These are phyloP conservation scores for Solanum verrucosum DNA, from an alignment of 257 asterid species.

Conservation along the genomic window DNA sequence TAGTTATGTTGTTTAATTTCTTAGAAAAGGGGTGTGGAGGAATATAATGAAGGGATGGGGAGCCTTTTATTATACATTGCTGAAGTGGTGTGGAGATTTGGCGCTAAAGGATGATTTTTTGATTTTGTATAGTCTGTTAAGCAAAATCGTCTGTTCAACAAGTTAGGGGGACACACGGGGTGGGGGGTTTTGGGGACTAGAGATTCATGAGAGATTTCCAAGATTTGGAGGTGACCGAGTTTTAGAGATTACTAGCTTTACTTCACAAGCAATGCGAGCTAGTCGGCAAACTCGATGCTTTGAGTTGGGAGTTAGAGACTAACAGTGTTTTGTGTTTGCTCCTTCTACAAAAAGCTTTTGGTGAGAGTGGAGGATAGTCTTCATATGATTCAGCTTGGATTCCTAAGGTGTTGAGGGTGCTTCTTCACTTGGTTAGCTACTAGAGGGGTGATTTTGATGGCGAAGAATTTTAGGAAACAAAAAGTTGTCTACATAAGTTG, in stretches of 20 bases:
- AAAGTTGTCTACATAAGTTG: not conserved
- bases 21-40: not conserved
- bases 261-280: not conserved
- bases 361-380: not conserved
- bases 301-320: not conserved
- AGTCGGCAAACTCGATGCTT: not conserved
- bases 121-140: not conserved
- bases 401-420: not conserved
- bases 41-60: not conserved
- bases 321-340: not conserved
- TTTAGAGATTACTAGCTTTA: not conserved
- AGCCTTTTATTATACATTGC: not conserved
- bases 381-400: not conserved
- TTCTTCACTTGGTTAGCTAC: not conserved
- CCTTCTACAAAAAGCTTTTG: not conserved
- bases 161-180: not conserved
- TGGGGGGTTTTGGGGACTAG: not conserved
- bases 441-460: not conserved
- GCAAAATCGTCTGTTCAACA: not conserved
- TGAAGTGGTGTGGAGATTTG: not conserved
- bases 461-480: not conserved
- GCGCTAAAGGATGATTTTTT: not conserved
- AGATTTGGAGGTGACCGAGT: not conserved
- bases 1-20: not conserved
- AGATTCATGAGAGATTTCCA: not conserved